Conservation (phyloP, 2,329 filamentous ascomycete species). For the Coniella vitis region DNA sequence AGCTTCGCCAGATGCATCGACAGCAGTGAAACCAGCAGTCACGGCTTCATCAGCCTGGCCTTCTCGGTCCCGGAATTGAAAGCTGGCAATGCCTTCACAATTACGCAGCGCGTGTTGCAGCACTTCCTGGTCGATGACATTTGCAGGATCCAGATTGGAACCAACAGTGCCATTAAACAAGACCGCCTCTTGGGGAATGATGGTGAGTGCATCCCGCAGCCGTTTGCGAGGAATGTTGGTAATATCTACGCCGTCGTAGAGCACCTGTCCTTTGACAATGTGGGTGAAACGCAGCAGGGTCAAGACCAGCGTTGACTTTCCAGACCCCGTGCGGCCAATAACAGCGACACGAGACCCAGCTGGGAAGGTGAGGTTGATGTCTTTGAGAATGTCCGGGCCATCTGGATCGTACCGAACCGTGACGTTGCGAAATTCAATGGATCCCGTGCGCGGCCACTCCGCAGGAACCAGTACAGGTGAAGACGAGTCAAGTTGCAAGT, state of each 20-base stretch:
- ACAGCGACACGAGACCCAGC: constrained; percentile 60
- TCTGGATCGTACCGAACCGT: constrained; percentile 23
- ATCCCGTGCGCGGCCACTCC: constrained; percentile 23
- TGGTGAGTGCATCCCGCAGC: constrained; percentile 30
- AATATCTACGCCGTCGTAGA: constrained; percentile 31
- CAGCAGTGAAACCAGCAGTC: too few species aligned
- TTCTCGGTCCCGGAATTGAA: constrained; percentile 31
- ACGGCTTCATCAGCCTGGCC: constrained; percentile 9
- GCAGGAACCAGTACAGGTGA: constrained; percentile 11
- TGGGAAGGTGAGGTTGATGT: constrained; percentile 21
- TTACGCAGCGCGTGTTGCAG: constrained; percentile 55
- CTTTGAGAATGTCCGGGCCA: constrained; percentile 24
- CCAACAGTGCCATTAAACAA: constrained; percentile 31
- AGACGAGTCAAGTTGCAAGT: neutral
- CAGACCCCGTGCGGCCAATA: constrained; percentile 60
- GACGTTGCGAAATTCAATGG: constrained; percentile 24
- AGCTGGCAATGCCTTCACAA: constrained; percentile 53
- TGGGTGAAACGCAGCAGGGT: constrained; percentile 31
- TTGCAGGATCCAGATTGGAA: constrained; percentile 59
- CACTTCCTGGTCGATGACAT: constrained; percentile 43
- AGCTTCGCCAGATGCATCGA: too few species aligned
- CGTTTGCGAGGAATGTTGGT: constrained; percentile 25
- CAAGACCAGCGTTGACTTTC: constrained; percentile 51
- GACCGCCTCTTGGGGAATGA: constrained; percentile 34
- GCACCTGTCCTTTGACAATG: constrained; percentile 25